Percentiles rank a stretch among this genome's conserved stretches.
Conservation (phyloP, 331 rosid genomes). For the Acacia pycnantha region DNA sequence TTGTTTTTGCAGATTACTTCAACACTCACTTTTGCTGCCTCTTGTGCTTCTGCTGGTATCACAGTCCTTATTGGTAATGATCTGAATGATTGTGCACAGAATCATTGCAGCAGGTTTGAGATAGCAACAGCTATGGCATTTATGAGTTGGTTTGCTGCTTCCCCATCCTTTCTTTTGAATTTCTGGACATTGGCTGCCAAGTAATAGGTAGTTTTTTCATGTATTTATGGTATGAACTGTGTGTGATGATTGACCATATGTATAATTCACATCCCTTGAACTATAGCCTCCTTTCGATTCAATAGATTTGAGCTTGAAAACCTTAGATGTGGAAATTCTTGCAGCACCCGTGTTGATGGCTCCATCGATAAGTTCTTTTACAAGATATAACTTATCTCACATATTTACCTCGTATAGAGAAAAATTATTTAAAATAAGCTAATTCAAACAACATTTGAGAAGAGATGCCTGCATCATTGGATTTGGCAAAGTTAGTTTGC, state of each 20-base stretch:
- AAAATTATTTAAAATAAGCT: too few species aligned
- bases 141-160: constrained; percentile 67
- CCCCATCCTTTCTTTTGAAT: constrained; percentile 64
- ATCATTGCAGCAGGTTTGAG: constrained; percentile 68
- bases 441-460: too few species aligned
- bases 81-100: constrained; percentile 52
- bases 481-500: background rate
- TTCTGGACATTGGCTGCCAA: constrained; percentile 74
- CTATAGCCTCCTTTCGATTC: background rate
- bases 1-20: constrained; percentile 61
- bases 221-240: background rate
- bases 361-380: background rate
- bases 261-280: background rate
- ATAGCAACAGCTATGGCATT: constrained; percentile 74
- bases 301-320: background rate
- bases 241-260: background rate
- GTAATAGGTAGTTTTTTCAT: constrained; percentile 4
- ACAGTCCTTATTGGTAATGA: constrained; percentile 72
- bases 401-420: too few species aligned
- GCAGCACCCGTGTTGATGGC: background rate
- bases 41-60: constrained; percentile 73
- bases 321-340: background rate
- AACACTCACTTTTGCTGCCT: constrained; percentile 68
- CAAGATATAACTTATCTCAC: too few species aligned
- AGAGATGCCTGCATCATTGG: background rate